Percentiles rank a stretch among this genome's conserved stretches.
phyloP scores from a whole-genome alignment of 2,329 filamentous ascomycete species.

The Fusarium vanettenii region DNA sequence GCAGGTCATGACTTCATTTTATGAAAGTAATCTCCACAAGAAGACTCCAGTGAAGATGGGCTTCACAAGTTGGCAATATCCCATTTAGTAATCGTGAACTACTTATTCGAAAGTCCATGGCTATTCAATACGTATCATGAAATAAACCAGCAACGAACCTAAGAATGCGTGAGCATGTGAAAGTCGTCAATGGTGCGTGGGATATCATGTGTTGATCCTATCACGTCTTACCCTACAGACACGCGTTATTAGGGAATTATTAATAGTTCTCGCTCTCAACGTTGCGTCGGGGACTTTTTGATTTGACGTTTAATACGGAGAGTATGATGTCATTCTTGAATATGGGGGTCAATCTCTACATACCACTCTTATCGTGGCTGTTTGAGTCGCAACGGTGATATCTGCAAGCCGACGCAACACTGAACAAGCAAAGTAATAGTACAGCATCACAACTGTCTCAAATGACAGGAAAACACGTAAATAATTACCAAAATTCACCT shows the following conservation, averaged over 20 bases:
- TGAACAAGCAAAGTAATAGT: neutral
- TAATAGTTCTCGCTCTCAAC: neutral
- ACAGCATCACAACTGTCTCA: neutral
- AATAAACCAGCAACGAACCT: neutral
- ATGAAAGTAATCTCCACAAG: neutral
- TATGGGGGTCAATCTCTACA: neutral
- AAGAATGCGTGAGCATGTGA: neutral
- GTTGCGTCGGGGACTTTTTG: neutral
- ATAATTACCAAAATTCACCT: neutral
- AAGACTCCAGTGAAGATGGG: neutral
- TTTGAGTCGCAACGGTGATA: neutral
- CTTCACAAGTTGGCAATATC: no score
- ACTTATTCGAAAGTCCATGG: neutral
- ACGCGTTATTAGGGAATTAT: neutral
- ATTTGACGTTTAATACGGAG: neutral
- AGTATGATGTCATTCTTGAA: neutral
- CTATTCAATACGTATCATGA: neutral
- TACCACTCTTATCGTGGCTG: neutral
- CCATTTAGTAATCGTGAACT: no score
- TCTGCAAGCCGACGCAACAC: neutral
- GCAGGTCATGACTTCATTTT: neutral
- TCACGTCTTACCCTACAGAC: neutral
- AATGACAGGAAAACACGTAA: neutral
- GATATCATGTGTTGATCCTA: neutral
- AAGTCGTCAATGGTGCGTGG: neutral